These are phyloP conservation scores for Fonsecaea erecta DNA, from an alignment of 2,329 filamentous ascomycete genomes.

Conservation along the genomic window DNA sequence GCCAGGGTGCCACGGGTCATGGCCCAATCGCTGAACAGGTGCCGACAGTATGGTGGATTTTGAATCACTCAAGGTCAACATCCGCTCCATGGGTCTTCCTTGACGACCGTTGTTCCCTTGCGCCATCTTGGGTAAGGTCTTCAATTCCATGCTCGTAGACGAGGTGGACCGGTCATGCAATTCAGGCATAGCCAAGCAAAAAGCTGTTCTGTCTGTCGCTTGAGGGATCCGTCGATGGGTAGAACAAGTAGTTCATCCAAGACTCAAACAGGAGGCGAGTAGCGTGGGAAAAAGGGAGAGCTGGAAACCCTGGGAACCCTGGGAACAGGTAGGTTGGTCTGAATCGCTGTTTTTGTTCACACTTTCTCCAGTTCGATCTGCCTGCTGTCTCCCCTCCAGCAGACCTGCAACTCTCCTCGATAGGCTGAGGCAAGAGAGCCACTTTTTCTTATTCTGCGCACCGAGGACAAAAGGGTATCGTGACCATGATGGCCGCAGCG, in stretches of 20 bases:
- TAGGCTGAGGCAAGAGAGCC: neutral
- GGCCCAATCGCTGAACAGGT: constrained; percentile 3
- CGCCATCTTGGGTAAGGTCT: constrained; percentile 12
- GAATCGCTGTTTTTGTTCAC: neutral
- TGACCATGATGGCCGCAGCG: neutral
- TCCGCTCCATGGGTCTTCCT: constrained; percentile 11
- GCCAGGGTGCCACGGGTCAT: neutral
- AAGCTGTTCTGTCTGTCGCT: neutral
- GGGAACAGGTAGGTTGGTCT: neutral
- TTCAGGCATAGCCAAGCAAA: constrained; percentile 15
- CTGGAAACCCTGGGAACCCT: neutral
- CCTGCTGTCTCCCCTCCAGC: constrained; percentile 1
- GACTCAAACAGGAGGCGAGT: constrained; percentile 17
- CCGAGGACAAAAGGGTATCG: neutral
- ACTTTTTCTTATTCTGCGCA: constrained; percentile 3
- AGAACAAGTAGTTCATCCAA: neutral
- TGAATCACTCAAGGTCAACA: neutral
- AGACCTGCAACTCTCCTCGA: constrained; percentile 1
- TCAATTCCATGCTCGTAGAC: constrained; percentile 3
- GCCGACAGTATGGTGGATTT: neutral
- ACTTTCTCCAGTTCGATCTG: constrained; percentile 8
- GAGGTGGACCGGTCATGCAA: neutral
- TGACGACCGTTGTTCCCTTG: neutral
- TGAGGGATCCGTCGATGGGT: neutral
- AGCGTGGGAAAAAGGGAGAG: constrained; percentile 10